Evolutionary conservation across 352 stramenopile species (phyloP).

Genomic region (Phytophthora chlamydospora): DNA sequence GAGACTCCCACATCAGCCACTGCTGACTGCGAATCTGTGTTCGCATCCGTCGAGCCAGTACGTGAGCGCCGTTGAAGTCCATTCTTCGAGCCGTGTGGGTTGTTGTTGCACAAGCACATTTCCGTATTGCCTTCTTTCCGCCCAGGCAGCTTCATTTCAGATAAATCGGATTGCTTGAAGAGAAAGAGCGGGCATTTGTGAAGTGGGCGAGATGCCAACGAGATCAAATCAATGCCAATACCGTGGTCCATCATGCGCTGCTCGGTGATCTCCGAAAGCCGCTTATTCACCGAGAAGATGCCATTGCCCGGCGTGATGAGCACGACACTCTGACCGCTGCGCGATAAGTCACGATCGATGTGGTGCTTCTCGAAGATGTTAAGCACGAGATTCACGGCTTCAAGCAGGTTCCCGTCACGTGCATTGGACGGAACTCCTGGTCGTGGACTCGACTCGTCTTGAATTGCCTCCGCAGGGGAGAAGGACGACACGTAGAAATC

Average conservation of each 20-base stretch:
- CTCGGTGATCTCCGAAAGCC: constrained; percentile 96
- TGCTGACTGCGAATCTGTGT: constrained; percentile 46
- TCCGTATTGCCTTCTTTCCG: constrained; percentile 50
- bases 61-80: constrained; percentile 46
- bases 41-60: constrained; percentile 50
- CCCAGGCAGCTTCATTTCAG: constrained; percentile 61
- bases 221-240: constrained; percentile 99
- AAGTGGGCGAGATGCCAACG: constrained; percentile 93
- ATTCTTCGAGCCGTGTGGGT: constrained; percentile 33
- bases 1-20: constrained; percentile 40
- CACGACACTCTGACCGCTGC: constrained; percentile 96
- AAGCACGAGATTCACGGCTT: constrained; percentile 98
- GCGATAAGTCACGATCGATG: constrained; percentile 96
- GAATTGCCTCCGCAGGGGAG: constrained; percentile 19
- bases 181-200: constrained; percentile 98
- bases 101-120: constrained; percentile 55
- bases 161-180: constrained; percentile 87
- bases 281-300: constrained; percentile 97
- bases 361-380: constrained; percentile 99
- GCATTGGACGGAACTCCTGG: constrained; percentile 67
- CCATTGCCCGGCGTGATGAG: constrained; percentile 95
- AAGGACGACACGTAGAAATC: constrained; percentile 48
- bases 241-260: constrained; percentile 99
- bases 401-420: constrained; percentile 94
- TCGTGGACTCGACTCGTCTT: constrained; percentile 28